Evolutionary conservation across 495 filamentous ascomycete genomes (phyloP), one percentile per base, ranked within the genome.

Genomic region (Friedmanniomyces endolithicus): DNA sequence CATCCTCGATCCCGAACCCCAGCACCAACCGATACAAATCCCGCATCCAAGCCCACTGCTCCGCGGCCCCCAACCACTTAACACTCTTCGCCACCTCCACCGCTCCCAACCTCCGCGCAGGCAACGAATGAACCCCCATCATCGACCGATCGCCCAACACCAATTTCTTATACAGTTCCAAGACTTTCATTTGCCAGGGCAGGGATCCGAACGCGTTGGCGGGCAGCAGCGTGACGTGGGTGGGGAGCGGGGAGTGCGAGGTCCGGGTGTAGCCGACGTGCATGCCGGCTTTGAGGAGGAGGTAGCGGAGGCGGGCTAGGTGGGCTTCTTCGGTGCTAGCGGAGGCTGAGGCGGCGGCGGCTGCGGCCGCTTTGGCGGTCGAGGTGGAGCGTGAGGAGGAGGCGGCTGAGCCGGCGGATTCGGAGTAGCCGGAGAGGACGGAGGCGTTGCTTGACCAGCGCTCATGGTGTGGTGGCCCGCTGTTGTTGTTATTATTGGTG

Each of bases 21-120:
- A 90, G 89, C 2, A 94, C 87, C n/a, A 88, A 71, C 45, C 80
- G 76, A 70, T 83, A 94, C 11, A 95, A 69, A 66, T 94, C 89
- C 22, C 77, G 75, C 57, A 94, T 69, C 77, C 87, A 94, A 19
- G 71, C 71, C 65, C 88, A 86, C 58, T 82, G 74, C 44, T 80
- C 81, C 29, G 69, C 72, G 54, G 80, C 77, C 44, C 77, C 74
- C 80, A 92, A 86, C 74, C 84, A 82, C 43, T 73, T 72, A 14
- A 92, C 83, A 45, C 82, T 85, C 63, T 81, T 81, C 12, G 85
- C 84, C 41, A 94, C 77, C 57, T 94, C 86, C 20, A 70, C 65
- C 0, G 86, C 86, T 33, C 72, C 74, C 20, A 83, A 78, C 17
- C 82, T 75, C 11, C 78, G 74, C 0, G 74, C 58, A 3, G 83